A percentile compares a stretch with the other conserved stretches of the same genome.
Evolutionary conservation across 2,329 filamentous ascomycete genomes (phyloP).

Genomic region (Arthrobotrys iridis): DNA sequence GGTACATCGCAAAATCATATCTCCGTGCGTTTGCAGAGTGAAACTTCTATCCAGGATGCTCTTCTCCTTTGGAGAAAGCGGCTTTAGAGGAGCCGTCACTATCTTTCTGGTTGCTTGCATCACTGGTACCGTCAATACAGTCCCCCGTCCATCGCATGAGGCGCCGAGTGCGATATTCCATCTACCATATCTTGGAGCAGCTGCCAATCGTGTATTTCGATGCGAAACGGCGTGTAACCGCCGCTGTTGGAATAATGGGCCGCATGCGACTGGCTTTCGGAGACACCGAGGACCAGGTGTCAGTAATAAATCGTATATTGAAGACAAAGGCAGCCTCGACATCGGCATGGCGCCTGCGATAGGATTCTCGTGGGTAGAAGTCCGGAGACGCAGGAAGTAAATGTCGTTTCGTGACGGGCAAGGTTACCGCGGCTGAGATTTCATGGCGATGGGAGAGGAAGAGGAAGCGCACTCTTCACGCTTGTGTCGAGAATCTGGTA

Average conservation of each 20-base stretch:
- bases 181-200: background rate
- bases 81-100: constrained; percentile 34
- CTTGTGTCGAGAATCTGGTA: background rate
- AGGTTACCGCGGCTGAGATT: constrained; percentile 30
- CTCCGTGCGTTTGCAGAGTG: constrained; percentile 56
- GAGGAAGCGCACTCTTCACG: constrained; percentile 8
- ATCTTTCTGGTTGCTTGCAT: constrained; percentile 12
- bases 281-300: background rate
- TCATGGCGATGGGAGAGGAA: constrained; percentile 31
- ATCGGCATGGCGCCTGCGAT: constrained; percentile 28
- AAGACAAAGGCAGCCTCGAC: constrained; percentile 23
- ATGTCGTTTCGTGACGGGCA: background rate
- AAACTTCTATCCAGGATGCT: constrained; percentile 55
- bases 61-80: constrained; percentile 42
- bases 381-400: background rate
- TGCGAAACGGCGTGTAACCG: background rate
- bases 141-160: background rate
- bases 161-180: background rate
- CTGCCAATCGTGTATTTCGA: background rate
- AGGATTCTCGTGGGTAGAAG: background rate
- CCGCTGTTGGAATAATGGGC: background rate
- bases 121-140: background rate
- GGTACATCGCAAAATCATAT: constrained; percentile 76
- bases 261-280: background rate
- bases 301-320: constrained; percentile 9